Percentiles rank a stretch among this genome's conserved stretches.
These are phyloP conservation scores for Tulasnella sp. DNA, from an alignment of 768 basidiomycete genomes.

Conservation along the genomic window DNA sequence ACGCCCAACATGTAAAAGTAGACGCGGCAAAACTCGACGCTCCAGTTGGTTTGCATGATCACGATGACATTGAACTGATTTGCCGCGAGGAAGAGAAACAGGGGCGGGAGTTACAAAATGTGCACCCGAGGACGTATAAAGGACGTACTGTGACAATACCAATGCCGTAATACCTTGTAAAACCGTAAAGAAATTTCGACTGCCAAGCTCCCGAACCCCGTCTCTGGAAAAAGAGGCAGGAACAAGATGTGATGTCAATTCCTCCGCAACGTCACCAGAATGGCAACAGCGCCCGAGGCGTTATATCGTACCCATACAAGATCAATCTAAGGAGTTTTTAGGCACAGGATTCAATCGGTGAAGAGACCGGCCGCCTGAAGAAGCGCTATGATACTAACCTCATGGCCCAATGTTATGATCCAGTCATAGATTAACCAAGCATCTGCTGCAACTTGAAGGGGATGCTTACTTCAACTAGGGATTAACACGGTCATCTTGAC, in stretches of 20 bases:
- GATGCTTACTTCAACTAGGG: neutral
- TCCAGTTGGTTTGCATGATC: neutral
- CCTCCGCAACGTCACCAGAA: neutral
- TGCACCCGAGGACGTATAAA: neutral
- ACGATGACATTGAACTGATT: neutral
- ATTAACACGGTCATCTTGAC: neutral
- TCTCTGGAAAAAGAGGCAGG: neutral
- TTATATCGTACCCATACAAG: neutral
- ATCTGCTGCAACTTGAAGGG: neutral
- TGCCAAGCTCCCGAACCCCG: neutral
- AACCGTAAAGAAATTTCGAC: conserved; percentile 3
- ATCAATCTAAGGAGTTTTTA: neutral
- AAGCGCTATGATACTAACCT: neutral
- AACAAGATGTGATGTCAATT: neutral
- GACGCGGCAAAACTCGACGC: neutral
- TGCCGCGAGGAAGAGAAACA: too few relatives aligned
- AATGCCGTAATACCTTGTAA: conserved; percentile 17
- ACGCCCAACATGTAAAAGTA: neutral
- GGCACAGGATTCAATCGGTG: neutral
- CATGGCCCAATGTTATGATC: conserved; percentile 8
- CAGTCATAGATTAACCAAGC: conserved; percentile 15
- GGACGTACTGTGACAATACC: neutral
- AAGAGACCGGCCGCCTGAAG: neutral
- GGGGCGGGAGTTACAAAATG: too few relatives aligned
- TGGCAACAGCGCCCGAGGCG: too few relatives aligned